These are phyloP conservation scores for Tilletia setariae DNA, from an alignment of 1,284 basidiomycete genomes.

Conservation along the genomic window DNA sequence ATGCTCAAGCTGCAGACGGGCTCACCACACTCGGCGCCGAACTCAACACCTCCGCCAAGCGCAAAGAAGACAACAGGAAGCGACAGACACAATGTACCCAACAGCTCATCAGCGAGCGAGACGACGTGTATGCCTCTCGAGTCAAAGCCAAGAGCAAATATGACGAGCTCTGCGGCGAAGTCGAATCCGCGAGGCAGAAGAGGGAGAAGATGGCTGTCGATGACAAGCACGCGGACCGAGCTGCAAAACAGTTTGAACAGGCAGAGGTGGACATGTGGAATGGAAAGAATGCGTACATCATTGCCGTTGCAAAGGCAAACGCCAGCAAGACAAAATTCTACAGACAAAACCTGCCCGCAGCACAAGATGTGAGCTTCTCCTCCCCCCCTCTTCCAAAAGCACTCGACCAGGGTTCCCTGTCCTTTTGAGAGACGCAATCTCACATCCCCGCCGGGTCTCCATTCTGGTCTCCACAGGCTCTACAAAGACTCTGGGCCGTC, in stretches of 20 bases:
- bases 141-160: constrained; percentile 39
- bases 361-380: constrained; percentile 21
- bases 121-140: constrained; percentile 33
- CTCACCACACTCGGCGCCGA: constrained; percentile 26
- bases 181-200: constrained; percentile 35
- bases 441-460: too few relatives aligned
- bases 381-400: too few relatives aligned
- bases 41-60: constrained; percentile 23
- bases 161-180: constrained; percentile 38
- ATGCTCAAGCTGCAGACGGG: constrained; percentile 22
- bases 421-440: too few relatives aligned
- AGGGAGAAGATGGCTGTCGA: constrained; percentile 33
- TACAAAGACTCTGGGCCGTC: constrained; percentile 36
- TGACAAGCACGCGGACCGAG: constrained; percentile 34
- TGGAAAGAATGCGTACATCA: constrained; percentile 38
- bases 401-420: too few relatives aligned
- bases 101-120: constrained; percentile 35
- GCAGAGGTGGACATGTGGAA: constrained; percentile 40
- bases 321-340: constrained; percentile 35
- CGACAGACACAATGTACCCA: constrained; percentile 23
- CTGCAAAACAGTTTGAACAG: constrained; percentile 29
- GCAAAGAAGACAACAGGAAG: constrained; percentile 33
- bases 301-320: constrained; percentile 34
- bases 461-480: too few relatives aligned
- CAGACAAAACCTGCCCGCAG: constrained; percentile 27